A percentile compares a stretch with the other conserved stretches of the same genome.
phyloP scores from a whole-genome alignment of 148 eudicot species.

The Camellia sinensis region DNA sequence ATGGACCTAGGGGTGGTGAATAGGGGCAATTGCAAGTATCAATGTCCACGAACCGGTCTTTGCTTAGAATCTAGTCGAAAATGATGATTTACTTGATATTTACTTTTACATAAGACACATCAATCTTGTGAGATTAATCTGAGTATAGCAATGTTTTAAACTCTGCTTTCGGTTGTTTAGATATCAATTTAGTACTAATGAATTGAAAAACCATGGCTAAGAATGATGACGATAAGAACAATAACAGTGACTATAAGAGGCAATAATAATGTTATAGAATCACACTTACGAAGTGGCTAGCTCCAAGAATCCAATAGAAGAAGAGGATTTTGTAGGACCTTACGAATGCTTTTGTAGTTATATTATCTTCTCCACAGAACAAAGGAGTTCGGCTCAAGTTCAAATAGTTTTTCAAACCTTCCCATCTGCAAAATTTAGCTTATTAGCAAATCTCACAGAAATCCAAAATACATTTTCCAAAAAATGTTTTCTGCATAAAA shows the following conservation, averaged over 20 bases:
- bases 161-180: background rate
- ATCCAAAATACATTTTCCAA: background rate
- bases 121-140: no score
- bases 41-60: no score
- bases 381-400: constrained; percentile 34
- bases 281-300: constrained; percentile 63
- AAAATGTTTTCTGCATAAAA: no score
- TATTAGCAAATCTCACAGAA: no score
- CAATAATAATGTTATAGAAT: background rate
- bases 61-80: no score
- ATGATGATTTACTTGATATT: no score
- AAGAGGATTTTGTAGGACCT: constrained; percentile 46
- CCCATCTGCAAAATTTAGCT: constrained; percentile 35
- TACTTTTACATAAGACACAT: no score
- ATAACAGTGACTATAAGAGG: background rate
- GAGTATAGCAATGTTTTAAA: background rate
- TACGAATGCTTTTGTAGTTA: constrained; percentile 39
- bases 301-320: constrained; percentile 63
- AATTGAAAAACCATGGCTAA: background rate
- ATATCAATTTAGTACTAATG: background rate
- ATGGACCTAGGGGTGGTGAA: no score
- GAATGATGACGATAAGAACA: background rate
- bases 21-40: no score
- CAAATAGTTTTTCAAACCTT: constrained; percentile 32
- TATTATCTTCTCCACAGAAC: constrained; percentile 28